Evolutionary conservation across 225 moss, liverwort and hornwort species (phyloP), one percentile per base, ranked within the genome.

Genomic region (Asterella californica): DNA sequence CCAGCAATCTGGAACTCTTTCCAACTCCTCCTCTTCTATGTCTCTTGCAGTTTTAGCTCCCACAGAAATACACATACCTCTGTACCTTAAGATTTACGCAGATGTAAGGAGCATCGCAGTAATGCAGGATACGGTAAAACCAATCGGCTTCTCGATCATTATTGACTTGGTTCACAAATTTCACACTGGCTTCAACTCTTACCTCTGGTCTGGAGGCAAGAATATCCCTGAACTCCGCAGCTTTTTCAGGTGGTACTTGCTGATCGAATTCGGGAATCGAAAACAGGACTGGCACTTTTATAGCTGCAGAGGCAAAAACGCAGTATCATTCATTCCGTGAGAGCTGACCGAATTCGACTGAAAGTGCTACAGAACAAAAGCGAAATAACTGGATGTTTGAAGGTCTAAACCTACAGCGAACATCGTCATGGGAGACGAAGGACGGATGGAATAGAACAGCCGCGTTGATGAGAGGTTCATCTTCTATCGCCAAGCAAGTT

Each of bases 371-470:
- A 42, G 49, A 8, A 27, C 36, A 46, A 42, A 70, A 70, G 21
- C 25, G 42, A 21, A 45, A 25, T 45, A n/a, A 42, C 11, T 42
- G 8, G 25, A 45, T 46, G 38, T 70, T 70, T 19, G 22, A 15
- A 46, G 18, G 15, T 59, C 21, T 59, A 19, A 78, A 66, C 70
- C 54, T 74, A 88, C 90, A 84, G 84, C 84, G 80, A 72, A 90
- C 85, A 38, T 91, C 89, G 0, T 84, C 80, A 14, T 27, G 42
- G 2, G 84, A 68, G 0, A 80, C 0, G 0, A 45, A 0, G 0
- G 89, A 86, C 0, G 96, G 91, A 83, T 96, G 96, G n/a, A 79
- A 74, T 55, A 90, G 76, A 60, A 91, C 92, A 15, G 86, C 68
- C 0, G 85, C 85, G 45, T 87, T 79, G 22, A 86, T 70, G 17